Percentiles rank a stretch among this genome's conserved stretches.
phyloP scores from a whole-genome alignment of 2,329 filamentous ascomycete species.

The Botrytis fragariae region DNA sequence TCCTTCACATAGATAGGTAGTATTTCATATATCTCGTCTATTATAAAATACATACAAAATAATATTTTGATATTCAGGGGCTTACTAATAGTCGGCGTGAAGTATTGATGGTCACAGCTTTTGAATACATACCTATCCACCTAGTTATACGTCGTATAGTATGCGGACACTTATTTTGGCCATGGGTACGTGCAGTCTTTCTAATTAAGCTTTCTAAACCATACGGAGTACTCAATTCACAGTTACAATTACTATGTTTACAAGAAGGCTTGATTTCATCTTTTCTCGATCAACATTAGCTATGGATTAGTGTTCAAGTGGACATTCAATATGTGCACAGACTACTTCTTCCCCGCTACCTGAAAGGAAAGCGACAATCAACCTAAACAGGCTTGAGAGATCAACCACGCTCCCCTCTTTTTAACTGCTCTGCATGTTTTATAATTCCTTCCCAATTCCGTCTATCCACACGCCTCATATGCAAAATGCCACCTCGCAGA shows the following conservation, averaged over 20 bases:
- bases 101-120: neutral
- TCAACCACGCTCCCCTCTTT: neutral
- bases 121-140: neutral
- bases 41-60: neutral
- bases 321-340: neutral
- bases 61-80: neutral
- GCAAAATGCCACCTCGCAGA: neutral
- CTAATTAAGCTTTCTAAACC: neutral
- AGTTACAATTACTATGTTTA: neutral
- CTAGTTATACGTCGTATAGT: neutral
- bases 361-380: neutral
- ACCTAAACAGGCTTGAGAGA: neutral
- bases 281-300: neutral
- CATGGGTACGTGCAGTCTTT: neutral
- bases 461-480: neutral
- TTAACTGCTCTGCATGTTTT: neutral
- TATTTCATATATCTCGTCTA: neutral
- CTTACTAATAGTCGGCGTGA: too few species aligned
- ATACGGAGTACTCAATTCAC: neutral
- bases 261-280: neutral
- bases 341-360: neutral
- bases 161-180: too few species aligned
- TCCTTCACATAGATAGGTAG: neutral
- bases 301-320: neutral
- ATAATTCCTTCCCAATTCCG: neutral